Evolutionary conservation across 2,329 filamentous ascomycete species (phyloP).

Genomic region (Ophiostoma sp.): DNA sequence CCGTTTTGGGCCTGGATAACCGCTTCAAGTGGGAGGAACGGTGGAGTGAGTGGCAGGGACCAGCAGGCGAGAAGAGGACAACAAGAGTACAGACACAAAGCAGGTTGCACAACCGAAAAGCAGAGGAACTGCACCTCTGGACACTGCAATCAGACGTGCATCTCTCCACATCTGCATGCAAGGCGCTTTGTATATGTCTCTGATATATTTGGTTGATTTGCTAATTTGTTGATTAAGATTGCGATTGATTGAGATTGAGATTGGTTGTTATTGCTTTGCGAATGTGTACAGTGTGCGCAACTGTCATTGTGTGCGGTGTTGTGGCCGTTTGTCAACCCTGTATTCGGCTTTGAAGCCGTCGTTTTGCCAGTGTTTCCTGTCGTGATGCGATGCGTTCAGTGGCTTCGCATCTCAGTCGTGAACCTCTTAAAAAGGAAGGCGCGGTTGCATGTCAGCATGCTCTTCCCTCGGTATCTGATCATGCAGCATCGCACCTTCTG

Average conservation of each 20-base stretch:
- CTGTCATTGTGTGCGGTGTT: not conserved
- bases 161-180: constrained; percentile 6
- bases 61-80: not conserved
- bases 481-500: not conserved
- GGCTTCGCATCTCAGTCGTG: not conserved
- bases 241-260: not conserved
- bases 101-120: not conserved
- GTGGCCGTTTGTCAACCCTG: not conserved
- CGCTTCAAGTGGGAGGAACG: not conserved
- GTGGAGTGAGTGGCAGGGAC: not conserved
- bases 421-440: not conserved
- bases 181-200: constrained; percentile 5
- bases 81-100: not conserved
- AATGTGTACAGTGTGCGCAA: not conserved
- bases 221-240: not conserved
- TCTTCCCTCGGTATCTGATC: not conserved
- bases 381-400: not conserved
- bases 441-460: not conserved
- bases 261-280: not conserved
- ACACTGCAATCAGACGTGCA: constrained; percentile 8
- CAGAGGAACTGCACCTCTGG: not conserved
- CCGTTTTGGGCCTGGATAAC: constrained; percentile 8
- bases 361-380: not conserved
- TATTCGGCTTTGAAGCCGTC: not conserved
- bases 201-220: not conserved